Evolutionary conservation across 1,139 yeast species (phyloP).

Genomic region (Protomyces inouyei): DNA sequence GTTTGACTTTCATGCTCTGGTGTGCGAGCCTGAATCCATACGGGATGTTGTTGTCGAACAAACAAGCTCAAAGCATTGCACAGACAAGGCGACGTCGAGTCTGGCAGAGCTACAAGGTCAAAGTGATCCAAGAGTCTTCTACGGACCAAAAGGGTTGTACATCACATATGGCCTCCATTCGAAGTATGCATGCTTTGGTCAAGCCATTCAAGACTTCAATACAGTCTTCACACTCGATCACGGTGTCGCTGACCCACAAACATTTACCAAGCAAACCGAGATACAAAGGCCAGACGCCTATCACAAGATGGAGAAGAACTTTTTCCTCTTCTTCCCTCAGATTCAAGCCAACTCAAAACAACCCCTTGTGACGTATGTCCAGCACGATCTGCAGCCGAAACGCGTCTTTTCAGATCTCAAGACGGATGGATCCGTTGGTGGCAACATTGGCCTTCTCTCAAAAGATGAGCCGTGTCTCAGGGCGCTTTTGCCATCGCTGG

Average conservation of each 20-base stretch:
- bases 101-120: conserved; percentile 3
- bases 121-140: conserved; percentile 16
- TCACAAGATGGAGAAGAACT: conserved; percentile 19
- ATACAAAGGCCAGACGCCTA: conserved; percentile 20
- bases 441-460: not conserved
- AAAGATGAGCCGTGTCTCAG: conserved; percentile 9
- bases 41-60: not conserved
- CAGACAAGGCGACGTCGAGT: not conserved
- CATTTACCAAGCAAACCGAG: not conserved
- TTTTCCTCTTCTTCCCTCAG: conserved; percentile 3
- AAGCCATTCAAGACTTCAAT: conserved; percentile 12
- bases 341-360: not conserved
- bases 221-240: not conserved
- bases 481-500: not conserved
- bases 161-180: conserved; percentile 17
- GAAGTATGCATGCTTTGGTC: conserved; percentile 13
- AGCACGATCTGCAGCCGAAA: conserved; percentile 8
- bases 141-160: not conserved
- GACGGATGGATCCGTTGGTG: conserved; percentile 15
- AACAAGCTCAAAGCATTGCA: conserved; percentile 1
- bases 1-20: conserved; percentile 1
- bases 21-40: not conserved
- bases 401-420: conserved; percentile 10
- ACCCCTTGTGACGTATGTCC: not conserved
- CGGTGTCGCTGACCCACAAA: not conserved